These are phyloP conservation scores for Colletotrichum karsti DNA, from an alignment of 2,329 filamentous ascomycete genomes.

Conservation along the genomic window DNA sequence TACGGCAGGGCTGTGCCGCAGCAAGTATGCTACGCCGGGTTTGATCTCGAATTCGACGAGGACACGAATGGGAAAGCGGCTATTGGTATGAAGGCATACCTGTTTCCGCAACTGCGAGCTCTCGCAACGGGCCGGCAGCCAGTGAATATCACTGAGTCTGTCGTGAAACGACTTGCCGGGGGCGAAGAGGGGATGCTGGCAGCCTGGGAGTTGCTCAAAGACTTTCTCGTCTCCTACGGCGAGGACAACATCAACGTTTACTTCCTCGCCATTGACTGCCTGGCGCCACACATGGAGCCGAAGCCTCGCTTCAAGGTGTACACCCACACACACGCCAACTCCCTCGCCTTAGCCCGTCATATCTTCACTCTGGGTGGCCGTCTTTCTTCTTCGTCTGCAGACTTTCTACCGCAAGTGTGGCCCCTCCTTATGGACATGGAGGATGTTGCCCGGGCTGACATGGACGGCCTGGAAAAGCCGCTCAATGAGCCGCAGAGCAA, in stretches of 20 bases:
- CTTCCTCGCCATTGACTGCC: constrained; percentile 1
- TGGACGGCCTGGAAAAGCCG: not conserved
- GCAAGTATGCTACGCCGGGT: constrained; percentile 1
- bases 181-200: not conserved
- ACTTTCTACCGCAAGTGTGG: not conserved
- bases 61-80: not conserved
- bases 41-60: constrained; percentile 6
- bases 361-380: not conserved
- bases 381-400: not conserved
- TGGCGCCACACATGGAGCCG: not conserved
- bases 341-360: not conserved
- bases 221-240: not conserved
- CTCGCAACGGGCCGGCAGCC: not conserved
- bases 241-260: not conserved
- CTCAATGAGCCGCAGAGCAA: not conserved
- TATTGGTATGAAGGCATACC: constrained; percentile 12
- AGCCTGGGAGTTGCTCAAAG: not conserved
- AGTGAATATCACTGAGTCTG: not conserved
- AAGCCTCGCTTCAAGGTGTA: not conserved
- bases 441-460: not conserved
- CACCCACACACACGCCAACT: not conserved
- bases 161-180: not conserved
- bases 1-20: not conserved
- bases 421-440: not conserved
- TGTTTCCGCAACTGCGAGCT: constrained; percentile 15